Percentiles rank a stretch among this genome's conserved stretches.
phyloP scores from a whole-genome alignment of 2,329 filamentous ascomycete species.

The Aspergillus fischeri region DNA sequence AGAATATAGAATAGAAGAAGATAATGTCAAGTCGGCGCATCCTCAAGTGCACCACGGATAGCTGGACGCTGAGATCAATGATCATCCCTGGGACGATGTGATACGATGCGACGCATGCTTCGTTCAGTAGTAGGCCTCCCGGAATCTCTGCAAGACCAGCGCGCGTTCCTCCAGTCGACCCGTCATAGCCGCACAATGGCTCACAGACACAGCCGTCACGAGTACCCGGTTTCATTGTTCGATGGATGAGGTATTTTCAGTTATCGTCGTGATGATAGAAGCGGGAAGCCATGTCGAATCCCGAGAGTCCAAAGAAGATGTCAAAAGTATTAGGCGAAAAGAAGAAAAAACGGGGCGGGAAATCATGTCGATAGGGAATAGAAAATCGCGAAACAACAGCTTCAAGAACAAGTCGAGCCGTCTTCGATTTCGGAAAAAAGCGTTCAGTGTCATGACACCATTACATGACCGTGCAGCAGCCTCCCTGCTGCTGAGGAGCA shows the following conservation, averaged over 20 bases:
- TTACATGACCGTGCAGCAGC: slow-evolving; percentile 96
- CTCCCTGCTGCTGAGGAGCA: slow-evolving; percentile 84
- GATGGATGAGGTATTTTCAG: background rate
- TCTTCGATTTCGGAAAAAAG: slow-evolving; percentile 11
- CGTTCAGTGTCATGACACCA: slow-evolving; percentile 27
- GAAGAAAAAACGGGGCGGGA: slow-evolving; percentile 14
- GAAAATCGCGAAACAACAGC: slow-evolving; percentile 16
- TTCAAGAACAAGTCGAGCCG: slow-evolving; percentile 20
- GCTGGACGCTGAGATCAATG: background rate
- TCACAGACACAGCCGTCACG: slow-evolving; percentile 4
- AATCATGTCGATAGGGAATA: slow-evolving; percentile 19
- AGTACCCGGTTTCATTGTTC: background rate
- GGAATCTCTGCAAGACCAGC: slow-evolving; percentile 21
- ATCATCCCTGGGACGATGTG: background rate
- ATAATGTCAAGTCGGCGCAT: slow-evolving; percentile 10
- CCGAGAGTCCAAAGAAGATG: slow-evolving; percentile 8
- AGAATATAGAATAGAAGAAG: slow-evolving; percentile 4
- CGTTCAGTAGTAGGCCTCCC: slow-evolving; percentile 7
- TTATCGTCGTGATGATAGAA: background rate
- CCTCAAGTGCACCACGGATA: slow-evolving; percentile 6
- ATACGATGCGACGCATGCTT: too few species aligned
- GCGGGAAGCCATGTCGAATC: background rate
- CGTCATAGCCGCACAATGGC: slow-evolving; percentile 5
- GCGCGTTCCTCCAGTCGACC: slow-evolving; percentile 13
- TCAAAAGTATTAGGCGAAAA: slow-evolving; percentile 18